Base-by-base conservation (phyloP, 352 stramenopile species). In the Phytophthora litchii region DNA sequence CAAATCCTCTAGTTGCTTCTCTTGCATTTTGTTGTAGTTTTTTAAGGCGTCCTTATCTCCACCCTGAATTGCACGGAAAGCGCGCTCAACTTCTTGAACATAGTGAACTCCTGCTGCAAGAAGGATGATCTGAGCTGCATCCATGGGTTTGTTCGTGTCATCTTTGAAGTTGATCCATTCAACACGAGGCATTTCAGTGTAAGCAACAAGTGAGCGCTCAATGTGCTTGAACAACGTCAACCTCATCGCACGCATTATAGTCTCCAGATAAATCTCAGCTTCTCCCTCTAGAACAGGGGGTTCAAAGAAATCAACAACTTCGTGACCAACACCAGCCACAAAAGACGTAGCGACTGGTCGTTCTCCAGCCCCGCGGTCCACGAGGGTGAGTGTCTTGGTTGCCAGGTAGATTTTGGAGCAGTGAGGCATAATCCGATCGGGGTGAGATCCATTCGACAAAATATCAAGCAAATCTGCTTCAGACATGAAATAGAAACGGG, bases 81-180 rank as follows among this genome's bases (percentile, higher is more conserved):
- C 56, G 7, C 73, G 70, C 55, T 98, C 92, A 2, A 98, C 94
- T 65, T 98, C 93, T 27, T 91, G 70, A 19, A 98, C 92, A 61
- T 98, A 98, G 61, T 97, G 91, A 3, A 98, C 83, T 27, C 89
- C 94, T 19, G 96, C 85, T 1, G 91, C 88, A 3, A 99, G 72
- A 20, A 98, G 60, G 41, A 98, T 97, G 49, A 98, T 98, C 66
- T 99, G 95, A 1, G 94, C 92, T n/a, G 95, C 91, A 70, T 99
- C 96, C 31, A 92, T 83, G 1, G 91, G 85, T n/a, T 94, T 87
- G 12, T 82, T 85, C 16, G 50, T 92, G 14, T 66, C 77, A 48
- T 98, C 87, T 65, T 98, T 97, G 46, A 94, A 91, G 65, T 99
- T 97, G 59, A 99, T 91, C 97, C 97, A 99, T 20, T 99, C 94